These are phyloP conservation scores for Porcisia hertigi DNA, from an alignment of 208 protist genomes.

Conservation along the genomic window DNA sequence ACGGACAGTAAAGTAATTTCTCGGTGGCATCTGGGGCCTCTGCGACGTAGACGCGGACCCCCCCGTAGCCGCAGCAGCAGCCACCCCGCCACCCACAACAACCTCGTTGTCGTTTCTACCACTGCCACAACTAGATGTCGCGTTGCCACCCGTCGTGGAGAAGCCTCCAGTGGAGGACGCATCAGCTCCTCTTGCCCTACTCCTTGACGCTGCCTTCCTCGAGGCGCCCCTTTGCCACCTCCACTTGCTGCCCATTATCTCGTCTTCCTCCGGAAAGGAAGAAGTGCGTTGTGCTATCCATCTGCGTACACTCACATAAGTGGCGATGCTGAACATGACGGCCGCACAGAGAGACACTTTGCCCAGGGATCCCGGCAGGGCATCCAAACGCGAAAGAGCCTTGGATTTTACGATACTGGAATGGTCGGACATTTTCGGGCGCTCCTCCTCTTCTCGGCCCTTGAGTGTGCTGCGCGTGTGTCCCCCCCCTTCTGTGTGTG, in stretches of 20 bases:
- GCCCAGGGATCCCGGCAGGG: conserved; percentile 26
- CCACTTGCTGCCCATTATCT: background rate
- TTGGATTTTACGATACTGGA: background rate
- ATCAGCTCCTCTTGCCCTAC: background rate
- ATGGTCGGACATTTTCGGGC: conserved; percentile 4
- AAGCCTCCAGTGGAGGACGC: background rate
- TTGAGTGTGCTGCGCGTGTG: background rate
- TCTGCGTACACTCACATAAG: conserved; percentile 22
- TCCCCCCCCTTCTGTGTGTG: background rate
- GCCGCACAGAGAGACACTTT: conserved; percentile 31
- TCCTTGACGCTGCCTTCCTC: background rate
- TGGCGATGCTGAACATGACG: conserved; percentile 22
- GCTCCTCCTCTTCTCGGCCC: background rate
- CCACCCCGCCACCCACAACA: background rate
- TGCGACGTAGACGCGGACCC: conserved; percentile 11
- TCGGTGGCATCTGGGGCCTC: conserved; percentile 27
- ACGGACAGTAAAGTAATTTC: conserved; percentile 61
- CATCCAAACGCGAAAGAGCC: conserved; percentile 17
- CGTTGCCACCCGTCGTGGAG: background rate
- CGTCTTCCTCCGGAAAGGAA: background rate
- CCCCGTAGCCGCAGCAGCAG: background rate
- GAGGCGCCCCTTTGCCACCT: background rate
- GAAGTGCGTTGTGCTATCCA: conserved; percentile 21
- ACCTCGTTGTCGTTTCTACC: background rate
- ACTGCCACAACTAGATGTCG: background rate